A percentile compares a stretch with the other conserved stretches of the same genome.
Conservation (phyloP, 1,284 basidiomycete species). For the Microbotryum saponariae region DNA sequence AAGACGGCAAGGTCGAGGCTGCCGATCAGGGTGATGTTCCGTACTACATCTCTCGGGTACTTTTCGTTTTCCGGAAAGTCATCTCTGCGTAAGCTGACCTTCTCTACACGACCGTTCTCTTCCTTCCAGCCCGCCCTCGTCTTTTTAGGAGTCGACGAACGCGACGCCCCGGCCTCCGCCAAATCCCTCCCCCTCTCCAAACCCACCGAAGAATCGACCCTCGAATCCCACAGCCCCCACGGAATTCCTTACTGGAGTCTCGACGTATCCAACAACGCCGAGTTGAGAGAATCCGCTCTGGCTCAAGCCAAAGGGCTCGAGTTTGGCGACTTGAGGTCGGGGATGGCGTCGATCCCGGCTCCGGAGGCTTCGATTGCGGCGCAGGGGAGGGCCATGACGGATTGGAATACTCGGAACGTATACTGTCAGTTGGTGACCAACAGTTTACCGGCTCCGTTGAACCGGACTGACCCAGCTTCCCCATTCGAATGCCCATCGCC, state of each 20-base stretch:
- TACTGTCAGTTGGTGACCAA: constrained; percentile 40
- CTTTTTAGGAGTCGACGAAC: constrained; percentile 73
- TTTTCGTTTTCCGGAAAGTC: neutral
- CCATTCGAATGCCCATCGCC: constrained; percentile 13
- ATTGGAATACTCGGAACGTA: constrained; percentile 83
- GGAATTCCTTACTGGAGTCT: constrained; percentile 73
- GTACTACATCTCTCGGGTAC: neutral
- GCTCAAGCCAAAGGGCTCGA: constrained; percentile 45
- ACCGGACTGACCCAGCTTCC: constrained; percentile 3
- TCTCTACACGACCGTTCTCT: neutral
- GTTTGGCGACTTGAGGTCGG: constrained; percentile 53
- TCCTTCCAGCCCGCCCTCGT: constrained; percentile 43
- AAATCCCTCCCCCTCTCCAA: constrained; percentile 48
- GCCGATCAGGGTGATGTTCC: too few species aligned
- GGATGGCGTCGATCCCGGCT: constrained; percentile 44
- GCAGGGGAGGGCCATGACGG: constrained; percentile 65
- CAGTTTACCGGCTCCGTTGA: constrained; percentile 11
- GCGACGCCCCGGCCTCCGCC: constrained; percentile 41
- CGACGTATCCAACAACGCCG: constrained; percentile 55
- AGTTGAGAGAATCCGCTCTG: constrained; percentile 45
- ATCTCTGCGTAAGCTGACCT: too few species aligned
- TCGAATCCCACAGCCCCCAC: constrained; percentile 54
- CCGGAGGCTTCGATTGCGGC: constrained; percentile 66
- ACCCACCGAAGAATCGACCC: constrained; percentile 36
- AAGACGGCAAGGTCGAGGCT: too few species aligned